Conservation (phyloP, 371 early-diverging fungal genomes). For the Dinochytrium kinnereticum region DNA sequence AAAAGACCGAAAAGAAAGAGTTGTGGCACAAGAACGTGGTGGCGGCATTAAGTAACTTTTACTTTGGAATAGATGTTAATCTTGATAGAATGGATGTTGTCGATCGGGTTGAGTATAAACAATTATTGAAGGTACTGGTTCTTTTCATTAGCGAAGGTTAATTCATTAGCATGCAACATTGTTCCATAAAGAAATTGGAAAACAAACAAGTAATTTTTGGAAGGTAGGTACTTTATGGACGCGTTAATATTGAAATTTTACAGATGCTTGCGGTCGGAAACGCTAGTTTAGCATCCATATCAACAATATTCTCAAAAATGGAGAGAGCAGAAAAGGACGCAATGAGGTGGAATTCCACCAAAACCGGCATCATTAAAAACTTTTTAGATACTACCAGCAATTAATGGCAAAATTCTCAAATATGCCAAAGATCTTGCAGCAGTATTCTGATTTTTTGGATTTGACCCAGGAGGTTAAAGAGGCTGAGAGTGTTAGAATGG, state of each 20-base stretch:
- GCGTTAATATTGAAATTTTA: background rate
- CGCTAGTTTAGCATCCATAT: background rate
- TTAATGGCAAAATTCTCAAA: background rate
- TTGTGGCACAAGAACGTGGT: background rate
- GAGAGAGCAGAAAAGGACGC: slow-evolving; percentile 4
- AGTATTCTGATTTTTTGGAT: slow-evolving; percentile 2
- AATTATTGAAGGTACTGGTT: background rate
- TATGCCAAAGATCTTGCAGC: background rate
- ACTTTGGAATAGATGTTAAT: background rate
- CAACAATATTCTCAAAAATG: background rate
- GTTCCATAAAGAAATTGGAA: background rate
- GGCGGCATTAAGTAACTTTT: background rate
- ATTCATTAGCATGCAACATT: background rate
- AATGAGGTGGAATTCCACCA: background rate
- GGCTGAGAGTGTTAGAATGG: background rate
- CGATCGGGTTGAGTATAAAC: background rate
- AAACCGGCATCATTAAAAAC: background rate
- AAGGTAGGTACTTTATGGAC: background rate
- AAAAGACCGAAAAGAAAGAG: background rate
- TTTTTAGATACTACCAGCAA: slow-evolving; percentile 7
- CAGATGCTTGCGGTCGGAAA: background rate
- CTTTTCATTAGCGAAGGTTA: background rate
- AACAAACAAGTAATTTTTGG: slow-evolving; percentile 8
- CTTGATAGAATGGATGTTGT: slow-evolving; percentile 1
- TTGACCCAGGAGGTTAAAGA: background rate